These are phyloP conservation scores for Neckera pumila DNA, from an alignment of 225 moss, liverwort and hornwort genomes.

Conservation along the genomic window DNA sequence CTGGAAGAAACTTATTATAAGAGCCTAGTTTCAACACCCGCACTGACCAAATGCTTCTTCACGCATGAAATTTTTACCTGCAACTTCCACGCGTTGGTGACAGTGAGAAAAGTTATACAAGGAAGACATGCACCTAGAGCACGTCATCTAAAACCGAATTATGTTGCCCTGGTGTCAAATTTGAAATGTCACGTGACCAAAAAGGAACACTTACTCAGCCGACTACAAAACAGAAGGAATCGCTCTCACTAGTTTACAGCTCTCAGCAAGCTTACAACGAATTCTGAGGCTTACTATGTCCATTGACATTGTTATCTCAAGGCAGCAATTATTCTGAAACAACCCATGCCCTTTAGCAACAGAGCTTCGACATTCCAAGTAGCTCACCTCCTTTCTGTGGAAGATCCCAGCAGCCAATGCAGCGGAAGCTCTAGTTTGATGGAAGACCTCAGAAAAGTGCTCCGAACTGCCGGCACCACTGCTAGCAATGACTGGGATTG, in stretches of 20 bases:
- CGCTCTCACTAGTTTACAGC: not conserved
- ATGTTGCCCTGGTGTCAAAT: not conserved
- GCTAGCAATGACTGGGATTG: slow-evolving; percentile 91
- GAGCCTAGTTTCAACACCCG: slow-evolving; percentile 79
- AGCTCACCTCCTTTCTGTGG: slow-evolving; percentile 71
- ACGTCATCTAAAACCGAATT: not conserved
- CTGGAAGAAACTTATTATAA: slow-evolving; percentile 1
- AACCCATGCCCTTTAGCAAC: not conserved
- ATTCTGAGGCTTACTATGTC: not conserved
- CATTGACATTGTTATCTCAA: not conserved
- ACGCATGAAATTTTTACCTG: slow-evolving; percentile 76
- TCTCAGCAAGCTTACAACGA: not conserved
- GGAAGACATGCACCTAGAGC: not conserved
- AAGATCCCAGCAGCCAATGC: slow-evolving; percentile 98
- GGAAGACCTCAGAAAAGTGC: slow-evolving; percentile 89
- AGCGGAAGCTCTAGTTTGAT: slow-evolving; percentile 71
- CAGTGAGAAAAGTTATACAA: not conserved
- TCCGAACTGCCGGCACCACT: slow-evolving; percentile 86
- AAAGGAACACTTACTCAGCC: not conserved
- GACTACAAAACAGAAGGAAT: not conserved
- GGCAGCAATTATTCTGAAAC: not conserved
- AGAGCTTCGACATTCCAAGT: not conserved
- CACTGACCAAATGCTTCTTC: slow-evolving; percentile 66
- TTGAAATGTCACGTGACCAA: not conserved
- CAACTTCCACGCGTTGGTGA: not conserved